Evolutionary conservation across 2,329 filamentous ascomycete genomes (phyloP), one percentile per base, ranked within the genome.

Genomic region (Botrytis fabae): DNA sequence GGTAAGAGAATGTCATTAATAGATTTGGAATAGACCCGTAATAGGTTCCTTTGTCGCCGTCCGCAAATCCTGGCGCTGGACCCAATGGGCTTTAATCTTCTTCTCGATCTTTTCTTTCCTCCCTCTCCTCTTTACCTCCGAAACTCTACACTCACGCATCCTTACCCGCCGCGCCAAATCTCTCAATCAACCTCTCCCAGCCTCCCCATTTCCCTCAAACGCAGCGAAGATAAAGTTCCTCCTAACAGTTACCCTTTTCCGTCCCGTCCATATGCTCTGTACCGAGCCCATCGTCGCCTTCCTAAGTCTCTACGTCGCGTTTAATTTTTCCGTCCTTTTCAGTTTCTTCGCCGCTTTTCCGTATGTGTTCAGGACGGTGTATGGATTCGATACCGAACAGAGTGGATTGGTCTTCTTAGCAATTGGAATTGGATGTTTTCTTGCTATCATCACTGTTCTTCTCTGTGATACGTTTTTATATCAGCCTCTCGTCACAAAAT

Each of bases 51-150:
- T 86, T 73, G 81, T 86, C 9, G 82, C 83, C 1, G 79, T 81
- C 35, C 81, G 83, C 8, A 84, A 84, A 70, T 82, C 81, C 44
- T 88, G 86, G 86, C 83, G 85, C 8, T 88, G 86, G 86, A 88
- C 86, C 0, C 83, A 87, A 71, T 88, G 83, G 81, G 85, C 84
- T 0, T 76, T 87, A 51, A 79, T 86, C 70, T 86, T 88, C 78
- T 84, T 88, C 70, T 84, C 83, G 44, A 80, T 83, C 4, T 81
- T 84, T 14, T 84, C 84, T 65, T 80, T 84, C 0, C 80, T 87
- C 80, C 84, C 72, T 81, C 84, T 20, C 81, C 82, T 64, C 79
- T 85, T 59, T 73, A 83, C 59, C 77, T 83, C 40, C 85, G 83
- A 84, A 73, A 83, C 83, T 1, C 82, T 83, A 51, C 75, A 79